Conservation (phyloP, 768 basidiomycete genomes). For the Boletus subcaerulescens region DNA sequence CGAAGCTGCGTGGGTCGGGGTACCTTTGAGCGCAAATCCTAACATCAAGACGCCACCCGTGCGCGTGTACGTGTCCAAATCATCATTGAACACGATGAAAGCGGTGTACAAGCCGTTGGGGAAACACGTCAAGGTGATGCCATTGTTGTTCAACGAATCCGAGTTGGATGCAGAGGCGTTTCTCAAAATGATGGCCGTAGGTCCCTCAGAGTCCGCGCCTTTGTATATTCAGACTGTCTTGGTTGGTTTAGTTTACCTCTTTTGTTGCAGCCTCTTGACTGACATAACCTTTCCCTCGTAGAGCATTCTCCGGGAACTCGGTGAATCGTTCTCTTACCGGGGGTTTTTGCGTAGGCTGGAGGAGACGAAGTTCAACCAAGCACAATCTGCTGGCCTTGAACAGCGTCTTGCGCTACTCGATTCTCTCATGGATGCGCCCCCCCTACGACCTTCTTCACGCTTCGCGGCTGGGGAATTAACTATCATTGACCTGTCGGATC, state of each 20-base stretch:
- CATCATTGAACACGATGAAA: slow-evolving; percentile 55
- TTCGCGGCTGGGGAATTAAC: slow-evolving; percentile 58
- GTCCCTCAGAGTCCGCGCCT: slow-evolving; percentile 53
- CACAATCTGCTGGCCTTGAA: slow-evolving; percentile 53
- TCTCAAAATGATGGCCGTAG: slow-evolving; percentile 67
- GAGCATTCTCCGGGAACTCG: slow-evolving; percentile 60
- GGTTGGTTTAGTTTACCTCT: slow-evolving; percentile 34
- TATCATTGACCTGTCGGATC: slow-evolving; percentile 66
- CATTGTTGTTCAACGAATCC: slow-evolving; percentile 49
- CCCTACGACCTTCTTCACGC: slow-evolving; percentile 21
- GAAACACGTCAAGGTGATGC: slow-evolving; percentile 43
- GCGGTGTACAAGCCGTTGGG: slow-evolving; percentile 49
- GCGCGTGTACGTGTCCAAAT: slow-evolving; percentile 52
- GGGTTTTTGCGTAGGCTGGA: slow-evolving; percentile 46
- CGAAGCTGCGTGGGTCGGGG: slow-evolving; percentile 59
- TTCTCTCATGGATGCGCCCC: slow-evolving; percentile 45
- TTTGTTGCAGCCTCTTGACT: neutral
- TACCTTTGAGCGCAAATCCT: slow-evolving; percentile 28
- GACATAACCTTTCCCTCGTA: neutral
- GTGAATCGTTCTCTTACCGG: slow-evolving; percentile 50
- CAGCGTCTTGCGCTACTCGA: slow-evolving; percentile 57
- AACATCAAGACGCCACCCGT: slow-evolving; percentile 28
- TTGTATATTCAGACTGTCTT: slow-evolving; percentile 64
- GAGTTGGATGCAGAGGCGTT: slow-evolving; percentile 66
- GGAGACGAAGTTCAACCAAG: slow-evolving; percentile 47